These are phyloP conservation scores for Gossypium mustelinum DNA, from an alignment of 345 rosid genomes.

Conservation along the genomic window DNA sequence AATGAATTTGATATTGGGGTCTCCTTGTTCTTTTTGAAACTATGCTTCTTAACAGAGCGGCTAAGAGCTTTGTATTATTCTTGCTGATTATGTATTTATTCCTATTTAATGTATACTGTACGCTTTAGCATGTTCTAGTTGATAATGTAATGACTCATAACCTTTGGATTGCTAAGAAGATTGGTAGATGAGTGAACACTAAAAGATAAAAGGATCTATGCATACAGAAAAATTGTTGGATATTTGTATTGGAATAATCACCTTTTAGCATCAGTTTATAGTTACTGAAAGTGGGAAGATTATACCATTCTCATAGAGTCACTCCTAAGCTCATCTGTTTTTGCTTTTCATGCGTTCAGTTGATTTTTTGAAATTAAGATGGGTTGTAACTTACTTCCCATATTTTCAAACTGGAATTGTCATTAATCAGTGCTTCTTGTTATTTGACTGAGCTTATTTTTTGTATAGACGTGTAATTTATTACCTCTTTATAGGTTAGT, in stretches of 20 bases:
- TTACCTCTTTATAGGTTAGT: background rate
- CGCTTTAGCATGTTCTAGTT: background rate
- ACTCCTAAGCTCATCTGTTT: constrained; percentile 1
- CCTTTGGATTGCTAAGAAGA: background rate
- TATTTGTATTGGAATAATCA: background rate
- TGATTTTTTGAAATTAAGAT: background rate
- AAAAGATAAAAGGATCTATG: background rate
- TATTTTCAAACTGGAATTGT: background rate
- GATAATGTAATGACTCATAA: background rate
- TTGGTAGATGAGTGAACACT: background rate
- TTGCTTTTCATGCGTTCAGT: background rate
- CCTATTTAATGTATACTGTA: background rate
- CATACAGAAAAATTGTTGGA: background rate
- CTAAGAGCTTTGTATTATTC: background rate
- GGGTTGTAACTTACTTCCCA: background rate
- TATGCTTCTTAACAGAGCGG: background rate
- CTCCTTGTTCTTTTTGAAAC: background rate
- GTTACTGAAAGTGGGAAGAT: background rate
- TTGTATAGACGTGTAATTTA: background rate
- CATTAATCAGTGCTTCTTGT: background rate
- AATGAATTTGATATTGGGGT: background rate
- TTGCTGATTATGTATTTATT: background rate
- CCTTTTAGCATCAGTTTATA: background rate
- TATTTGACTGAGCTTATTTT: background rate
- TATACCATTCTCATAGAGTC: background rate